These are phyloP conservation scores for Aspergillus proliferans DNA, from an alignment of 2,329 filamentous ascomycete genomes.

Conservation along the genomic window DNA sequence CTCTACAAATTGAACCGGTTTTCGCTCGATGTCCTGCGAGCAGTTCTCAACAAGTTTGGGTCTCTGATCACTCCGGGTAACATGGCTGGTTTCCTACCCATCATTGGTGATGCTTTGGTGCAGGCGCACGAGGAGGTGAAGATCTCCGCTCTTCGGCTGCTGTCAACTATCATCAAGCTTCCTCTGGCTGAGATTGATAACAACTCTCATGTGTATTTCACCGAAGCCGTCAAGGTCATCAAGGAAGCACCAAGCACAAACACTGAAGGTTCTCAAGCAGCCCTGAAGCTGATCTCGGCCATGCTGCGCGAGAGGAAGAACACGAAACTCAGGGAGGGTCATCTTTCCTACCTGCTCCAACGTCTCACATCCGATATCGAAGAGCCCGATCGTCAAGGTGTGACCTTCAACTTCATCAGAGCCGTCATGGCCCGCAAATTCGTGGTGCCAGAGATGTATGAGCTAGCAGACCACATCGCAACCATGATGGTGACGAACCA, in stretches of 20 bases:
- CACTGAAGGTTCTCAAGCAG: slow-evolving; percentile 77
- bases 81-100: slow-evolving; percentile 75
- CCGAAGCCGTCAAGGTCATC: slow-evolving; percentile 76
- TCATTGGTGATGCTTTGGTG: slow-evolving; percentile 80
- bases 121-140: slow-evolving; percentile 88
- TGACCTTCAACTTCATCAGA: slow-evolving; percentile 90
- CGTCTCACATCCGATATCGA: slow-evolving; percentile 84
- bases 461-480: slow-evolving; percentile 81
- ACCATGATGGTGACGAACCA: slow-evolving; percentile 95
- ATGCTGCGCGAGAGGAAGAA: slow-evolving; percentile 75
- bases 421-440: slow-evolving; percentile 79
- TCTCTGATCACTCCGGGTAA: slow-evolving; percentile 72
- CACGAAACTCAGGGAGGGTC: slow-evolving; percentile 69
- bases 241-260: slow-evolving; percentile 71
- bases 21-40: slow-evolving; percentile 76
- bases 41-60: slow-evolving; percentile 79
- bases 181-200: slow-evolving; percentile 65
- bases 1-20: slow-evolving; percentile 85
- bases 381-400: slow-evolving; percentile 82
- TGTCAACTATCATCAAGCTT: slow-evolving; percentile 78
- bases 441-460: slow-evolving; percentile 81
- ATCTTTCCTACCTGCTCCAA: slow-evolving; percentile 74
- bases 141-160: slow-evolving; percentile 75
- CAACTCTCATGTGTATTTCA: slow-evolving; percentile 69
- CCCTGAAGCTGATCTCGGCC: slow-evolving; percentile 79